Evolutionary conservation across 257 asterid species (phyloP).

Genomic region (Jacaranda copaia): DNA sequence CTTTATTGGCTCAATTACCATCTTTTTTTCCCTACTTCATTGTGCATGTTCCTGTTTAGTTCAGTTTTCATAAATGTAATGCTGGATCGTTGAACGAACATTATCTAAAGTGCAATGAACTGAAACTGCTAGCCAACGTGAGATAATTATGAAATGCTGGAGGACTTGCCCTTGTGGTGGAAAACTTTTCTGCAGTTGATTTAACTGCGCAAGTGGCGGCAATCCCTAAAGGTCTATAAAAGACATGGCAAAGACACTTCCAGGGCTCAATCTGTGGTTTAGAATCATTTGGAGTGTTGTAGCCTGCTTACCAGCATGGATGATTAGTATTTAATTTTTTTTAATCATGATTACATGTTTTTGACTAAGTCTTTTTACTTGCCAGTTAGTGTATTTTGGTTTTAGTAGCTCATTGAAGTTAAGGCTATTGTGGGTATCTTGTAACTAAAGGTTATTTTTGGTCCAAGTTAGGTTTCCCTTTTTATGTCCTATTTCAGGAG

Average conservation of each 20-base stretch:
- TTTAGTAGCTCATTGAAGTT: neutral
- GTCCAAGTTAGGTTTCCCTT: neutral
- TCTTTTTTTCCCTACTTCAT: neutral
- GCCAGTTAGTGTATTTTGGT: neutral
- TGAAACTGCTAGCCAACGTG: neutral
- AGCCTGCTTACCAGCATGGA: neutral
- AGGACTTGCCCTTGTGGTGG: neutral
- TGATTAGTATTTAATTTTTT: neutral
- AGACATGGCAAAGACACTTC: neutral
- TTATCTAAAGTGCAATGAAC: neutral
- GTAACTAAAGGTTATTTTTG: neutral
- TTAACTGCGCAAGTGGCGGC: neutral
- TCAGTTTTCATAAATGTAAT: neutral
- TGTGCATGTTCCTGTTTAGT: neutral
- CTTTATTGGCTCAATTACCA: neutral
- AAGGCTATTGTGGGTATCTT: neutral
- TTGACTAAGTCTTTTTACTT: neutral
- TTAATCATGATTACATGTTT: neutral
- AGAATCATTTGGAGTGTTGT: neutral
- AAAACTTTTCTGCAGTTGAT: neutral
- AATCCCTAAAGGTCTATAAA: neutral
- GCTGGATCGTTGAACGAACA: neutral
- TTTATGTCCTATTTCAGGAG: neutral
- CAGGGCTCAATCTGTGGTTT: neutral
- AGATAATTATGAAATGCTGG: neutral